phyloP scores from a whole-genome alignment of 2,329 filamentous ascomycete species.

The Penicillium sp. region DNA sequence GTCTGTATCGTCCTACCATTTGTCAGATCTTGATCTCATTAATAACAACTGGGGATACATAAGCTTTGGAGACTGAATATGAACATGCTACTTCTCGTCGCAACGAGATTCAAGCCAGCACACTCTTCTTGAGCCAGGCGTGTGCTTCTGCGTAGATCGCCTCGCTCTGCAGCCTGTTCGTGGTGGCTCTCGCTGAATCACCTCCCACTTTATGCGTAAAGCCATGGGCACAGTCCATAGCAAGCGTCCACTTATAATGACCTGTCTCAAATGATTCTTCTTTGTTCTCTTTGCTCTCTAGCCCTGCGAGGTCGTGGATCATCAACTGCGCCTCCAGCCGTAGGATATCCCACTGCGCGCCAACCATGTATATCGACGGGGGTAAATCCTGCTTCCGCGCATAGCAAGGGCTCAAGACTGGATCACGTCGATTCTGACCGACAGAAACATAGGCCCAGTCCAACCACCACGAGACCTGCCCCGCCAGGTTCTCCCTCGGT shows the following conservation, averaged over 20 bases:
- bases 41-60: background rate
- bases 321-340: conserved; percentile 37
- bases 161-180: background rate
- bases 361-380: conserved; percentile 45
- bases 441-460: conserved; percentile 45
- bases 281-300: conserved; percentile 15
- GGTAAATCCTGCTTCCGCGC: conserved; percentile 39
- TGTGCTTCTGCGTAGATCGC: conserved; percentile 28
- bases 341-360: conserved; percentile 47
- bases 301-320: conserved; percentile 28
- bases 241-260: conserved; percentile 21
- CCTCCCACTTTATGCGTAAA: conserved; percentile 13
- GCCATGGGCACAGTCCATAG: conserved; percentile 14
- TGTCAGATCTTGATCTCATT: too few relatives aligned
- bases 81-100: background rate
- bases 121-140: conserved; percentile 49
- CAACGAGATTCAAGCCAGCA: background rate
- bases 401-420: conserved; percentile 45
- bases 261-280: conserved; percentile 18
- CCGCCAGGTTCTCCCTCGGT: conserved; percentile 23
- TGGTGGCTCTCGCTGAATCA: background rate
- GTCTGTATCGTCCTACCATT: too few relatives aligned
- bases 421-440: conserved; percentile 37
- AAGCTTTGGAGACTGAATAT: background rate
- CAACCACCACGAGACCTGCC: conserved; percentile 31